Evolutionary conservation across 257 asterid genomes (phyloP), one percentile per base, ranked within the genome.

Genomic region (Solanum pinnatisectum): DNA sequence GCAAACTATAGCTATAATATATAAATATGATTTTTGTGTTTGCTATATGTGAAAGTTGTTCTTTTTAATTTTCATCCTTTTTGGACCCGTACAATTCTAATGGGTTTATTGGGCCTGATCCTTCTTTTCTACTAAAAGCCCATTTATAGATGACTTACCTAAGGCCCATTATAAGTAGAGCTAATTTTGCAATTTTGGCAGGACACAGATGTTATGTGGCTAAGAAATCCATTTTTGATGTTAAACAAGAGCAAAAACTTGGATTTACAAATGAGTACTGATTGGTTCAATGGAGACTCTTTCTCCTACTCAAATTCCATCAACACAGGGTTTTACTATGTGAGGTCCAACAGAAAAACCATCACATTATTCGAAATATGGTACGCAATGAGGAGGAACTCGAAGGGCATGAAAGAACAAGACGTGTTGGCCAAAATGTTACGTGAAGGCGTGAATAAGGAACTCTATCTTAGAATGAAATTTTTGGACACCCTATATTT

Each of bases 141-240:
- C 32, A 18, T 22, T 68, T 68, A 27, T 68, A 33, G 23, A 6
- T 27, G 76, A 68, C 76, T 68, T 68, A 14, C 9, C 9, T 12
- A 83, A 6, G 13, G 68, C 30, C 36, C 39, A 44, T 25, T 6
- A 83, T 49, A 3, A 44, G 36, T 56, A 18, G 10, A 10, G 30
- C 70, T 83, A 22, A 49, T 30, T 44, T 87, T 30, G 46, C 52
- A 67, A 78, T 35, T 18, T 10, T 10, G 15, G 46, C 94, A 94
- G 98, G 98, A 95, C 44, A 72, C 91, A 0, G 97, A 94, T 86
- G 86, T 95, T 35, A 4, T 94, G 67, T 94, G 98, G 98, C 91
- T 95, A 20, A 92, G 97, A 84, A 91, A 92, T 77, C 98, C 98
- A 79, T 90, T 93, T 27, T 36, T 87, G 18, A 90, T 68, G 70